Conservation (phyloP, 768 basidiomycete genomes). For the Auricularia cornea region DNA sequence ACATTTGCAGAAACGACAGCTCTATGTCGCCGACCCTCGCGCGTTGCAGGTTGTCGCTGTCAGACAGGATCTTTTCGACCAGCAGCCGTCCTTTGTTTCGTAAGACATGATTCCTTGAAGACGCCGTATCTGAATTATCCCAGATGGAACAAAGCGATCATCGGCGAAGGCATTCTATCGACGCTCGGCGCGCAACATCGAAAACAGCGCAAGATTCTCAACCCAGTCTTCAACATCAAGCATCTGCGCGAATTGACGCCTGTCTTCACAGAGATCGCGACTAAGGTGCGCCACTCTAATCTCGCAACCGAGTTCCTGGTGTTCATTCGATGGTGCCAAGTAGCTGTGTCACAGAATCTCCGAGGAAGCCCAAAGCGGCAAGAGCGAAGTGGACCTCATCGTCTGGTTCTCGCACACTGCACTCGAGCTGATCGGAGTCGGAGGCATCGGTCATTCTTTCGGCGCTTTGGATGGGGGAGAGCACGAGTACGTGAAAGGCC, state of each 20-base stretch:
- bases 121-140: too few species aligned
- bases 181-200: constrained; percentile 38
- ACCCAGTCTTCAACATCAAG: constrained; percentile 37
- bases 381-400: constrained; percentile 25
- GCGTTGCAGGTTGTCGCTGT: constrained; percentile 14
- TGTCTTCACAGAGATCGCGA: constrained; percentile 35
- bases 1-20: constrained; percentile 7
- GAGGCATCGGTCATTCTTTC: constrained; percentile 41
- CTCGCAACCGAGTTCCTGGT: too few species aligned
- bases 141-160: too few species aligned
- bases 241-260: constrained; percentile 39
- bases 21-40: constrained; percentile 15
- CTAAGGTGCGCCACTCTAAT: constrained; percentile 28
- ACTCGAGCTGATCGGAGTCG: constrained; percentile 43
- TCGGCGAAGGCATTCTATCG: constrained; percentile 43
- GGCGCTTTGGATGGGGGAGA: constrained; percentile 35
- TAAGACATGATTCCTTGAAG: too few species aligned
- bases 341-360: neutral
- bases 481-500: constrained; percentile 36
- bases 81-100: constrained; percentile 10
- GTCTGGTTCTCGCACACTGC: constrained; percentile 34
- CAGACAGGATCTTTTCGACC: constrained; percentile 11
- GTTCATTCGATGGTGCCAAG: too few species aligned
- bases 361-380: constrained; percentile 12
- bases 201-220: constrained; percentile 38